Base-by-base conservation (phyloP, 2,329 filamentous ascomycete genomes). In the Daldinia sp. region DNA sequence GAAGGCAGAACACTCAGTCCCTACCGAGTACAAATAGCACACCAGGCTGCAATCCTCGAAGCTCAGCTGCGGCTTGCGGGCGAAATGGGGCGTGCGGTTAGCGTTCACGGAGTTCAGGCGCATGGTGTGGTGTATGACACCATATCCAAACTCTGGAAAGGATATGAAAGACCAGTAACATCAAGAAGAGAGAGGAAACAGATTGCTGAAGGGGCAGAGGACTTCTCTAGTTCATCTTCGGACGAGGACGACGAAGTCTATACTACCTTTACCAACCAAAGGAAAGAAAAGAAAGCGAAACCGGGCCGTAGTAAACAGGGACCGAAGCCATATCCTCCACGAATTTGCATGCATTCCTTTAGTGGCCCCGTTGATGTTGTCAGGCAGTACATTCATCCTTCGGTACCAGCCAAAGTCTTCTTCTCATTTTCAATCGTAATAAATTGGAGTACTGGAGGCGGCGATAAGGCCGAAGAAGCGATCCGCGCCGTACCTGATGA, bases 321-420 rank as follows among this genome's bases (percentile, higher is more conserved):
- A 20, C 73, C 83, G 0, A 89, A 86, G 67, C 90, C 92, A 0
- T 98, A 91, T 73, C 94, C 96, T 3, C 94, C 94, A 0, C 85
- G 94, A 7, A 91, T 98, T 77, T 99, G 96, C 77, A 88, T 99
- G 66, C 96, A 99, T 80, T 98, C 94, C 0, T 99, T 94, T 80
- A 97, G 92, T 54, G 95, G 93, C 0, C 87, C 91, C 5, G 84
- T 88, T 10, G 90, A 96, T 63, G 86, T 90, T 35, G 81, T 98
- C 41, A 90, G 87, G 71, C 93, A 94, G 78, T 98, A 97, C 75
- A 81, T 93, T 54, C 86, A 92, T 70, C 87, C 88, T 1, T 84
- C 87, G 0, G 88, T 96, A 7, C 95, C 95, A 0, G 89, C 90
- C 0, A 85, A 89, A 15, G 86, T 98, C 20, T 99, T 90, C 80